Evolutionary conservation across 1,284 basidiomycete species (phyloP), one percentile per base, ranked within the genome.

Genomic region (Cutaneotrichosporon mucoides): DNA sequence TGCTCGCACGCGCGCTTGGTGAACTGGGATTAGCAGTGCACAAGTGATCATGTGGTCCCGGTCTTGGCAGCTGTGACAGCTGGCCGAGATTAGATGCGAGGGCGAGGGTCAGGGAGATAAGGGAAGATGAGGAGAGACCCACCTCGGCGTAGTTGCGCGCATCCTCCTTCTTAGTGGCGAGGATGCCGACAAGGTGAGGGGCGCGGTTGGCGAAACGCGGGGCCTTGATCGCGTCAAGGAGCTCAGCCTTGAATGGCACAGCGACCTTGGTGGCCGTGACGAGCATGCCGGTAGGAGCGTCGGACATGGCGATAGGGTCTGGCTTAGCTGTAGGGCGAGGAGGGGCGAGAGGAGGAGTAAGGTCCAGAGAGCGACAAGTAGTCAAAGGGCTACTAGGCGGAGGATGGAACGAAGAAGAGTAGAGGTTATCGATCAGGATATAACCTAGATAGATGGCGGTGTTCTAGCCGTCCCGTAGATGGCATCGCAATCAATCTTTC

Each of bases 1-100:
- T 86, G 87, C 57, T 90, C 85, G 76, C 94, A 98, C 62, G 94
- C 92, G 72, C 88, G 92, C 76, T 84, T 84, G 45, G 95, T 98
- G 78, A 96, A 98, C 66, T 78, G 50, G 10, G 9, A 40, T 60
- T 40, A 56, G 93, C 93, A 98, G 95, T 72, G 97, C 92, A 15
- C 94, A 24, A 24, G 24, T 24, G 24, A 24, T 24, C 24, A 24
- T 24, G 24, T 24, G 24, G 24, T 24, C 3, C 24, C 2, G 3
- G 24, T 2, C 24, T 24, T 24, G 24, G 24, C 24, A 24, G 24
- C 24, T 24, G 24, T 24, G 2, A 24, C 24, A 24, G 24, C 24
- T 24, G 24, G 24, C 24, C 24, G 24, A 24, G 24, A 24, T 24
- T 24, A 24, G 24, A 24, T 24, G 24, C 24, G 24, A 24, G 24